Evolutionary conservation across 495 filamentous ascomycete species (phyloP), one percentile per base, ranked within the genome.

Genomic region (Xylaria nigripes): DNA sequence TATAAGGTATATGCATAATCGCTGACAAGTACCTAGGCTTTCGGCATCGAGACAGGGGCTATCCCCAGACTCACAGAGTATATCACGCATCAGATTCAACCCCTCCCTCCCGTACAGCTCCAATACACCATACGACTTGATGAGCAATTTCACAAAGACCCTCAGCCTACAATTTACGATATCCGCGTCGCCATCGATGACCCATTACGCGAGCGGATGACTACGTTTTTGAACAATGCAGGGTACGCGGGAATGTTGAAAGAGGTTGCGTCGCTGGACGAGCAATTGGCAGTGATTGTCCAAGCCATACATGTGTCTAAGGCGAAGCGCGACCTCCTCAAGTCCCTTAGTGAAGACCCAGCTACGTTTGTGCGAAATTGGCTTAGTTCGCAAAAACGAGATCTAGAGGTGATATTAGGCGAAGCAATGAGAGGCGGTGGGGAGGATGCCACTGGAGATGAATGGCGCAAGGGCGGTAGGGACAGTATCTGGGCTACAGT

Each of bases 111-210:
- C 0, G 79, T 96, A 65, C 83, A 86, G 57, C 81, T 97, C 21
- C 76, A 80, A 25, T 98, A 96, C 73, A 97, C 90, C 34, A 94
- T 97, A 68, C 91, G 94, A 61, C 85, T 94, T 41, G 93, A 97
- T 68, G 81, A 86, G 63, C 81, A 86, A 10, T 93, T 89, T 71
- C 85, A 93, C 74, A 73, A 72, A 52, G 68, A 72, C 50, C 76
- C 73, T 19, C 72, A 68, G 49, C 85, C 85, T 1, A 95, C 89
- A 24, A 76, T 96, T 68, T 95, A 95, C 75, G 92, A 95, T 71
- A 76, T 98, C 57, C 84, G 79, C 57, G 87, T 97, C 57, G 78
- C 83, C 23, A 77, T 94, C n/a, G 86, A 90, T 60, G 87, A 94
- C 68, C 89, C 90, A 1, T 76, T 94, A 22, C 83, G 81, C 49